Percentiles rank a stretch among this genome's conserved stretches.
phyloP scores from a whole-genome alignment of 2,329 filamentous ascomycete species.

The Aspergillus vadensis region DNA sequence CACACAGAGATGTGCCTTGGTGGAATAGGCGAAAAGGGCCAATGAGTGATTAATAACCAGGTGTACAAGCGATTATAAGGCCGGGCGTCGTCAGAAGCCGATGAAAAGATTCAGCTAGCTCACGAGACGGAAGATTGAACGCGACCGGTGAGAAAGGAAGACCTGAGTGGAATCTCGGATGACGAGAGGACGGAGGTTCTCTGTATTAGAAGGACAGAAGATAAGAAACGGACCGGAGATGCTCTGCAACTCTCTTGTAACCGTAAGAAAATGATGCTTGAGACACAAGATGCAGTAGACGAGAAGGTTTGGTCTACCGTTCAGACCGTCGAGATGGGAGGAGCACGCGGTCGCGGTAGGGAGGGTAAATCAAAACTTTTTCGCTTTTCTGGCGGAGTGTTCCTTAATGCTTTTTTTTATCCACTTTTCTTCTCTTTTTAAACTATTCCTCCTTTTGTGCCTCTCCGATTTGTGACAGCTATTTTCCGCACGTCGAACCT shows the following conservation, averaged over 20 bases:
- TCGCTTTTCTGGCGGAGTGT: constrained; percentile 16
- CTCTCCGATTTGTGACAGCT: constrained; percentile 21
- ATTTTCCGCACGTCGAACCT: constrained; percentile 26
- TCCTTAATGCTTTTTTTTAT: neutral
- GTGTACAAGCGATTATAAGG: constrained; percentile 22
- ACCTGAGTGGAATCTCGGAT: constrained; percentile 25
- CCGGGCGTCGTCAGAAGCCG: constrained; percentile 18
- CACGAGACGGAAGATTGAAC: constrained; percentile 22
- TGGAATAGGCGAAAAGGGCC: constrained; percentile 12
- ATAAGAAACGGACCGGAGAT: constrained; percentile 30
- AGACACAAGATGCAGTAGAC: constrained; percentile 23
- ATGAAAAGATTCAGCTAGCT: constrained; percentile 14
- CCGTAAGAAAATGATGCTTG: constrained; percentile 25
- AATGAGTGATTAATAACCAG: constrained; percentile 23
- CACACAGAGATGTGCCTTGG: constrained; percentile 7
- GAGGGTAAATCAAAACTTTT: constrained; percentile 16
- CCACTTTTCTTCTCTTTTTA: constrained; percentile 17
- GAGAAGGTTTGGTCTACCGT: constrained; percentile 15
- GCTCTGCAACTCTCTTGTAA: constrained; percentile 40
- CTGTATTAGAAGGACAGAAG: constrained; percentile 23
- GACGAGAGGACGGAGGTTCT: constrained; percentile 15
- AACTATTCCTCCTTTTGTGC: constrained; percentile 10
- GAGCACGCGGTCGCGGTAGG: constrained; percentile 14
- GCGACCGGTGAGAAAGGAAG: constrained; percentile 25
- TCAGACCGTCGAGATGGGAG: constrained; percentile 13